These are phyloP conservation scores for Hypoxylon sp. DNA, from an alignment of 2,329 filamentous ascomycete species.

Conservation along the genomic window DNA sequence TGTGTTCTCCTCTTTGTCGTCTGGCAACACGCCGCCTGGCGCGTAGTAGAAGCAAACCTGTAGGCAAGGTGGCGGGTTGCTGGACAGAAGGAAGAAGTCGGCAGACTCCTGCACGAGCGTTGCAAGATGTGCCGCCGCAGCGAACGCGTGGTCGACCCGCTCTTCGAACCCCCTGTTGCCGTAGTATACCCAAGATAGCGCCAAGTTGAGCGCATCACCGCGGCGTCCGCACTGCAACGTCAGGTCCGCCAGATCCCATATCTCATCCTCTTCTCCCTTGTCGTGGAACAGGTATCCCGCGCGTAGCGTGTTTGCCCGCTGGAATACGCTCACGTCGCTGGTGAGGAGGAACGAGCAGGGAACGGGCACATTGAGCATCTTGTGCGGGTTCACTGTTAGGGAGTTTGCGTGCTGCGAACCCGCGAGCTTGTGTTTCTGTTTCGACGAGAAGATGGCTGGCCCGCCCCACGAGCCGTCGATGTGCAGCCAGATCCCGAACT, in stretches of 20 bases:
- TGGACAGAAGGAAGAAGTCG: constrained; percentile 78
- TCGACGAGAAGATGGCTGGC: constrained; percentile 77
- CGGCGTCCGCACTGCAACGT: constrained; percentile 93
- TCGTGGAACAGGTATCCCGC: constrained; percentile 89
- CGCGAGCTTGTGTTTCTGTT: constrained; percentile 72
- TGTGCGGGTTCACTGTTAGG: constrained; percentile 92
- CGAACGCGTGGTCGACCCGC: constrained; percentile 80
- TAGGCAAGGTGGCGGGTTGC: constrained; percentile 84
- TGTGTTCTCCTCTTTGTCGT: constrained; percentile 61
- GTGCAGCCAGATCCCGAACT: constrained; percentile 87
- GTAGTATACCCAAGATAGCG: constrained; percentile 90
- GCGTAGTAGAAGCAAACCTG: constrained; percentile 96
- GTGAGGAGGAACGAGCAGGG: constrained; percentile 92
- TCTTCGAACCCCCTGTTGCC: constrained; percentile 78
- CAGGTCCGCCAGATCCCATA: constrained; percentile 91
- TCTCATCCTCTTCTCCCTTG: constrained; percentile 56
- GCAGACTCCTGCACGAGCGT: constrained; percentile 64
- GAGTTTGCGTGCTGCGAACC: constrained; percentile 83
- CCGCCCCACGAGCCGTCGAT: constrained; percentile 95
- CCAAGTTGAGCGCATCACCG: constrained; percentile 88
- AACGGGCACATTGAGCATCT: constrained; percentile 93
- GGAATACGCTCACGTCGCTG: constrained; percentile 80
- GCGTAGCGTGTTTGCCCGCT: constrained; percentile 84
- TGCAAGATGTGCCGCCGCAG: constrained; percentile 77
- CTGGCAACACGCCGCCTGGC: constrained; percentile 64